Conservation (phyloP, 129 eudicot species). For the Escallonia rubra region DNA sequence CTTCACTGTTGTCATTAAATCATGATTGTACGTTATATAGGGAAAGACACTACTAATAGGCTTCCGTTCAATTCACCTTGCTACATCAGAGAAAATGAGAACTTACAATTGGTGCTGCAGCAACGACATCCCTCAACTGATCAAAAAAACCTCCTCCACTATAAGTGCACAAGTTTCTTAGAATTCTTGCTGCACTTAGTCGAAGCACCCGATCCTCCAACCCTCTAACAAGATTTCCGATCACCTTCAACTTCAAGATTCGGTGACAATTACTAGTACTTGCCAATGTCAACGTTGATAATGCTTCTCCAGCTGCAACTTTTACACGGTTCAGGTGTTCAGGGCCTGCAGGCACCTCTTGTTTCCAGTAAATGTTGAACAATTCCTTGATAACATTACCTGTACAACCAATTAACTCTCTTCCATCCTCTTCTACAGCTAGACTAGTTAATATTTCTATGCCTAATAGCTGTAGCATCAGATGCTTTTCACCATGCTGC, state of each 20-base stretch:
- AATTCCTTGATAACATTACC: conserved; percentile 77
- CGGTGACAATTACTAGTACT: conserved; percentile 51
- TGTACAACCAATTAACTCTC: conserved; percentile 77
- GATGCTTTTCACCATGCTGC: too few species aligned
- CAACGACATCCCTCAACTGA: conserved; percentile 37
- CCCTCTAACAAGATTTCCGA: conserved; percentile 52
- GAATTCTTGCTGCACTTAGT: conserved; percentile 54
- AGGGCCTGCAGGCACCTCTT: conserved; percentile 13
- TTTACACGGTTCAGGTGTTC: conserved; percentile 39
- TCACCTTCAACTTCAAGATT: conserved; percentile 35
- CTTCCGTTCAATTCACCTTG: not conserved
- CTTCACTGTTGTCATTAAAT: not conserved
- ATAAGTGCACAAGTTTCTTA: conserved; percentile 64
- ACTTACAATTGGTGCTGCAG: conserved; percentile 77
- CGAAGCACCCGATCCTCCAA: conserved; percentile 55
- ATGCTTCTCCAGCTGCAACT: conserved; percentile 81
- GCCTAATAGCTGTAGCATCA: conserved; percentile 76
- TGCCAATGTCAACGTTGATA: conserved; percentile 71
- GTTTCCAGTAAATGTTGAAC: conserved; percentile 58
- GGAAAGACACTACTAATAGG: not conserved
- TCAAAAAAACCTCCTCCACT: conserved; percentile 53
- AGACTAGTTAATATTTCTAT: conserved; percentile 69
- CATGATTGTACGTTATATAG: not conserved
- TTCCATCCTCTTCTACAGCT: conserved; percentile 79
- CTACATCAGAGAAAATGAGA: not conserved